A percentile compares a stretch with the other conserved stretches of the same genome.
Conservation (phyloP, 345 rosid species). For the Gossypium thurberi region DNA sequence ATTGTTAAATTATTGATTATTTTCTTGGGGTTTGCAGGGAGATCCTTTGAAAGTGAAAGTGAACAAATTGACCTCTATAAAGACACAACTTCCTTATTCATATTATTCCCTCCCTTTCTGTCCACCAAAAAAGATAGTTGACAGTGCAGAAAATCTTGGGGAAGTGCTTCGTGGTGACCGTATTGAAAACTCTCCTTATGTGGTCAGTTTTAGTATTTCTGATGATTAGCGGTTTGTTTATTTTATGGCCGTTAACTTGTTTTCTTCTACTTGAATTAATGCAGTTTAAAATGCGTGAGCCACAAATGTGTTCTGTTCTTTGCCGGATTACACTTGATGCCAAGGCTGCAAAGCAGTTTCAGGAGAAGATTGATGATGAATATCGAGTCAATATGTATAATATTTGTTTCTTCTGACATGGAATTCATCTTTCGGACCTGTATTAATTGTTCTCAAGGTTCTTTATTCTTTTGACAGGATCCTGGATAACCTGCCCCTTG, state of each 20-base stretch:
- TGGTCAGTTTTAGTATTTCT: conserved; percentile 35
- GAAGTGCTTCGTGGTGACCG: conserved; percentile 99
- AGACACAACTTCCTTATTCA: conserved; percentile 90
- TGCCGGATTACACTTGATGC: conserved; percentile 53
- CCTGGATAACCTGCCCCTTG: conserved; percentile 94
- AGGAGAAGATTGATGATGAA: conserved; percentile 89
- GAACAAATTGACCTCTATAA: conserved; percentile 82
- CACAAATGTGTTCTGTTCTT: conserved; percentile 66
- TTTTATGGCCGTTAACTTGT: conserved; percentile 11
- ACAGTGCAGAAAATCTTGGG: conserved; percentile 95
- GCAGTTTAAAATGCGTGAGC: conserved; percentile 91
- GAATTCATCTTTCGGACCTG: not conserved
- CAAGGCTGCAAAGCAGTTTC: conserved; percentile 57
- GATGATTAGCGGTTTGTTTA: not conserved
- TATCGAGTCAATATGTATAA: conserved; percentile 90
- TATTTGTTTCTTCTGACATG: not conserved
- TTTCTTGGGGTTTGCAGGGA: conserved; percentile 40
- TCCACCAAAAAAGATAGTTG: conserved; percentile 61
- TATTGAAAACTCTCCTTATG: conserved; percentile 80
- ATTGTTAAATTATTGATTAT: not conserved
- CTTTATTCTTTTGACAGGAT: conserved; percentile 51
- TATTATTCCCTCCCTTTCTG: conserved; percentile 76
- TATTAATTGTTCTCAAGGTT: not conserved
- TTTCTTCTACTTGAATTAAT: conserved; percentile 12
- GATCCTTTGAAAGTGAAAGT: conserved; percentile 77